phyloP scores from a whole-genome alignment of 805 yeast genomes.

The Pichia deserticola region DNA sequence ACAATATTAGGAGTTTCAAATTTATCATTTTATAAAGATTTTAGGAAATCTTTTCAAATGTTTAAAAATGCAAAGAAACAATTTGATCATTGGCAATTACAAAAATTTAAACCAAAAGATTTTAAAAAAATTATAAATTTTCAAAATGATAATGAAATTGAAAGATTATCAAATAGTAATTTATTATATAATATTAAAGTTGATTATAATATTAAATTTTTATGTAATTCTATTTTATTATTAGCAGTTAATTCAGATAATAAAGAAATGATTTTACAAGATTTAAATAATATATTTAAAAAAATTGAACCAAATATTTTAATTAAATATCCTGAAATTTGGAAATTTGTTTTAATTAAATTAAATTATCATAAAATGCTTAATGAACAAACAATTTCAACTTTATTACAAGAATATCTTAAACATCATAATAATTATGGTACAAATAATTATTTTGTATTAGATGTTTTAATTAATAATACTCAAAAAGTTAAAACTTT shows the following conservation, averaged over 20 bases:
- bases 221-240: slow-evolving; percentile 24
- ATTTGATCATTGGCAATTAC: slow-evolving; percentile 28
- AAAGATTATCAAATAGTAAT: not conserved
- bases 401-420: slow-evolving; percentile 17
- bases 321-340: slow-evolving; percentile 24
- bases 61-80: slow-evolving; percentile 24
- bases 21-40: slow-evolving; percentile 18
- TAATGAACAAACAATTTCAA: slow-evolving; percentile 10
- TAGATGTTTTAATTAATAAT: slow-evolving; percentile 20
- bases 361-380: slow-evolving; percentile 16
- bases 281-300: slow-evolving; percentile 13
- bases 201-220: slow-evolving; percentile 23
- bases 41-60: slow-evolving; percentile 18
- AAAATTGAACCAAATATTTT: slow-evolving; percentile 16
- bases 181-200: slow-evolving; percentile 15
- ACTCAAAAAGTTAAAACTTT: slow-evolving; percentile 10
- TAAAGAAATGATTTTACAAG: slow-evolving; percentile 11
- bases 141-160: not conserved
- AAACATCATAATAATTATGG: slow-evolving; percentile 3
- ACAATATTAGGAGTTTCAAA: slow-evolving; percentile 26
- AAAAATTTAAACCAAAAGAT: slow-evolving; percentile 26
- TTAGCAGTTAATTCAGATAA: slow-evolving; percentile 14
- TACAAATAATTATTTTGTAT: slow-evolving; percentile 10
- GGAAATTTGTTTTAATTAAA: slow-evolving; percentile 24
- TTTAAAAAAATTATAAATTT: slow-evolving; percentile 15